Base-by-base conservation (phyloP, 176 grass and related monocot genomes). In the Calamus simplicifolius region DNA sequence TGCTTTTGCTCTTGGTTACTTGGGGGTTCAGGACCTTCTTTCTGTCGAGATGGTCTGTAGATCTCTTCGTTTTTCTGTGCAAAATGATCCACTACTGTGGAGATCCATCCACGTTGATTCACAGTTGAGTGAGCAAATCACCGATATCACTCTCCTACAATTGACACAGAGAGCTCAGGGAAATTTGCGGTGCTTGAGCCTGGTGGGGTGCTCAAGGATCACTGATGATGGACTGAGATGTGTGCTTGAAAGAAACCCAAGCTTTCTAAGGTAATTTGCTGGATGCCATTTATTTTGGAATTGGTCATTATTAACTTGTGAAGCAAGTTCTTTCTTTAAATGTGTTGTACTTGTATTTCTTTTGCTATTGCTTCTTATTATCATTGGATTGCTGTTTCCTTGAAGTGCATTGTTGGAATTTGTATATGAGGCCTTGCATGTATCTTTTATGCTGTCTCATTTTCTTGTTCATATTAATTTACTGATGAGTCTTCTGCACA, bases 141-240 rank as follows among this genome's bases (percentile, higher is more conserved):
- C 59, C 27, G 85, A 99, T 83, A 59, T 73, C 52, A 72, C 66
- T 52, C 67, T 93, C 57, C 25, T 99, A 3, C 17, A 31, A 29
- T 21, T 99, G 5, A 76, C 88, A 49, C 62, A 56, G 6, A 93
- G 78, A 71, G 64, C 60, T 1, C 76, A 67, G 6, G 88, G 77
- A 51, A 56, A 52, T 76, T 66, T 99, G 58, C 74, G 70, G 66
- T 77, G 76, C 35, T 69, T 99, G 53, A 86, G 67, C 71, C 62
- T 89, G 28, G 51, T 50, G 17, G 14, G 71, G 48, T 93, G 88
- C 54, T 63, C 63, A 49, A 81, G 73, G 19, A 73, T 99, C 79
- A 93, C 94, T 12, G 81, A 99, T 72, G 82, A 84, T 43, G 94
- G 88, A 8, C 48, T 99, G 70, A 93, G 81, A 55, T 48, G 53